A percentile compares a stretch with the other conserved stretches of the same genome.
These are phyloP conservation scores for Escallonia herrerae DNA, from an alignment of 129 eudicot species.

Conservation along the genomic window DNA sequence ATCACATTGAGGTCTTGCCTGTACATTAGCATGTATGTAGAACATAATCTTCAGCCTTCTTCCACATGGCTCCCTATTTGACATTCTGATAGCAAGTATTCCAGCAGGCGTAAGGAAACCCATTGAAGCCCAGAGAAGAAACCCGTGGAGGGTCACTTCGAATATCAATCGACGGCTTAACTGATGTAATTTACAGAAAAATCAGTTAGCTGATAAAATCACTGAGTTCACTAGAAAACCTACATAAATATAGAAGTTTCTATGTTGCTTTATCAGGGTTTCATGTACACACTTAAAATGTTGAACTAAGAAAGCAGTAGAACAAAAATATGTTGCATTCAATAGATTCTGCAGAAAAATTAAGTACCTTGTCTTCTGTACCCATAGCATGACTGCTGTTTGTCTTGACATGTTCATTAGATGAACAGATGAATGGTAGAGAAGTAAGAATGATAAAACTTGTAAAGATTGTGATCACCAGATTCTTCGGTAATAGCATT, in stretches of 20 bases:
- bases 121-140: constrained; percentile 87
- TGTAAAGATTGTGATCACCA: constrained; percentile 1
- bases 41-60: constrained; percentile 47
- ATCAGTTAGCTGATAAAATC: not conserved
- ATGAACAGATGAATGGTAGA: constrained; percentile 18
- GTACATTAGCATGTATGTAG: constrained; percentile 57
- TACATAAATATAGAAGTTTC: not conserved
- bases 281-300: too few relatives aligned
- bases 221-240: not conserved
- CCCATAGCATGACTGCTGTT: constrained; percentile 1
- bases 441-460: constrained; percentile 10
- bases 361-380: constrained; percentile 8
- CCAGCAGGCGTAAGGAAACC: constrained; percentile 82
- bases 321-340: not conserved
- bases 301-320: too few relatives aligned
- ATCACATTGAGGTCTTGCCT: constrained; percentile 33
- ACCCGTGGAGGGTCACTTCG: constrained; percentile 55
- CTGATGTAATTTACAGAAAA: constrained; percentile 8
- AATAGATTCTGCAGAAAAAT: not conserved
- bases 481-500: constrained; percentile 12
- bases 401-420: constrained; percentile 2
- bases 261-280: not conserved
- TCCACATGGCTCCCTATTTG: constrained; percentile 46
- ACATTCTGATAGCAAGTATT: constrained; percentile 55
- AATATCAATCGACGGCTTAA: constrained; percentile 20